Evolutionary conservation across 202 grass and related monocot species (phyloP).

Genomic region (Sporobolus alterniflorus): DNA sequence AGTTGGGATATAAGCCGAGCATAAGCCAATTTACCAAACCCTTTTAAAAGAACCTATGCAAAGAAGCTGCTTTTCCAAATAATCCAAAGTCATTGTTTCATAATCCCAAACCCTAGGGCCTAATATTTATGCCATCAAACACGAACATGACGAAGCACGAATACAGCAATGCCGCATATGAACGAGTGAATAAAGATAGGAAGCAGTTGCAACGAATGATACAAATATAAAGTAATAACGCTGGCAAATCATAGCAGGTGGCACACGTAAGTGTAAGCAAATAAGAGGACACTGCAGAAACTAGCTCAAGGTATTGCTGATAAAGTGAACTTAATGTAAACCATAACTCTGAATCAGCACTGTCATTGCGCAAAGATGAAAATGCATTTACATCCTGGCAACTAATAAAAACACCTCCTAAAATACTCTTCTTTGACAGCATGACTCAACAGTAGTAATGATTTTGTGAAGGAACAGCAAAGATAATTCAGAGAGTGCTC

Average conservation of each 20-base stretch:
- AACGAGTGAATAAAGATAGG: not conserved
- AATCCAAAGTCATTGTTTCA: no score
- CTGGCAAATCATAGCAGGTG: not conserved
- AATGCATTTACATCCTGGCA: not conserved
- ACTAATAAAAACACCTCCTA: not conserved
- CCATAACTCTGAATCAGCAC: not conserved
- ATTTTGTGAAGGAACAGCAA: not conserved
- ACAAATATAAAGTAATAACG: not conserved
- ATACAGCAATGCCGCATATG: not conserved
- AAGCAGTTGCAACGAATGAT: not conserved
- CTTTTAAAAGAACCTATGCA: no score
- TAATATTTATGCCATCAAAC: not conserved
- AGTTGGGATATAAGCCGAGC: no score
- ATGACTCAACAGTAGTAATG: not conserved
- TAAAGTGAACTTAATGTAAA: not conserved
- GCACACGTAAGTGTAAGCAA: not conserved
- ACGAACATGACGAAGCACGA: not conserved
- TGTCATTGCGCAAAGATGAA: not conserved
- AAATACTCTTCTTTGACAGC: not conserved
- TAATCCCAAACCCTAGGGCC: no score
- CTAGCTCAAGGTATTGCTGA: not conserved
- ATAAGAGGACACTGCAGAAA: not conserved
- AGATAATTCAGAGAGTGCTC: conserved; percentile 2
- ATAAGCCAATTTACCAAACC: no score
- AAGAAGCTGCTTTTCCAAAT: no score